A percentile compares a stretch with the other conserved stretches of the same genome.
These are phyloP conservation scores for Fusarium siculi DNA, from an alignment of 2,329 filamentous ascomycete species.

Conservation along the genomic window DNA sequence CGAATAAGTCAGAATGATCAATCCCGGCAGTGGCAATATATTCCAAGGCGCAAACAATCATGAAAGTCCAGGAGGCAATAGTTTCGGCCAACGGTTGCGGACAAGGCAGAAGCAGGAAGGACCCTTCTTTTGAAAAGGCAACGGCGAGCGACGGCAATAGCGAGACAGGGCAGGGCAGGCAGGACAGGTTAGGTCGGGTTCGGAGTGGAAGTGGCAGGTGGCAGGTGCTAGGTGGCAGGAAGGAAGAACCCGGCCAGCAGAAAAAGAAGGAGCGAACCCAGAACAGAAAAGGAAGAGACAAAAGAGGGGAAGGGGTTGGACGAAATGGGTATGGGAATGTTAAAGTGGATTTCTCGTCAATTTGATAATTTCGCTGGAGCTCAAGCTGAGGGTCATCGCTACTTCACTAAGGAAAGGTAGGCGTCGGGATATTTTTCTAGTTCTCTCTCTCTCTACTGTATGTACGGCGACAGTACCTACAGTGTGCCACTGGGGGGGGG, in stretches of 20 bases:
- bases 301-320: constrained; percentile 29
- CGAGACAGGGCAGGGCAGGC: constrained; percentile 17
- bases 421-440: not conserved
- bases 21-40: constrained; percentile 32
- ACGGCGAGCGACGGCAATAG: not conserved
- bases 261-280: constrained; percentile 29
- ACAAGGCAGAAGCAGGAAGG: constrained; percentile 10
- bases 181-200: constrained; percentile 16
- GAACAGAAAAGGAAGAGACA: constrained; percentile 25
- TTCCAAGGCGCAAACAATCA: constrained; percentile 36
- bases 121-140: constrained; percentile 25
- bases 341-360: constrained; percentile 40
- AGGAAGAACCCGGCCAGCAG: constrained; percentile 30
- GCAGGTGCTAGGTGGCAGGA: constrained; percentile 22
- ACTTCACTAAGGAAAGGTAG: not conserved
- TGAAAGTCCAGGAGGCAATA: constrained; percentile 30
- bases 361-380: constrained; percentile 36
- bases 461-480: constrained; percentile 22
- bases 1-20: constrained; percentile 27
- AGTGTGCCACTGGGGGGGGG: not conserved
- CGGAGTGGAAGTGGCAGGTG: constrained; percentile 22
- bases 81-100: constrained; percentile 31
- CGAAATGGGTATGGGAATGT: constrained; percentile 37
- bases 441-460: not conserved
- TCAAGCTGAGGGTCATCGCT: constrained; percentile 7